phyloP scores from a whole-genome alignment of 805 yeast genomes.

The Wickerhamiella qilinensis region DNA sequence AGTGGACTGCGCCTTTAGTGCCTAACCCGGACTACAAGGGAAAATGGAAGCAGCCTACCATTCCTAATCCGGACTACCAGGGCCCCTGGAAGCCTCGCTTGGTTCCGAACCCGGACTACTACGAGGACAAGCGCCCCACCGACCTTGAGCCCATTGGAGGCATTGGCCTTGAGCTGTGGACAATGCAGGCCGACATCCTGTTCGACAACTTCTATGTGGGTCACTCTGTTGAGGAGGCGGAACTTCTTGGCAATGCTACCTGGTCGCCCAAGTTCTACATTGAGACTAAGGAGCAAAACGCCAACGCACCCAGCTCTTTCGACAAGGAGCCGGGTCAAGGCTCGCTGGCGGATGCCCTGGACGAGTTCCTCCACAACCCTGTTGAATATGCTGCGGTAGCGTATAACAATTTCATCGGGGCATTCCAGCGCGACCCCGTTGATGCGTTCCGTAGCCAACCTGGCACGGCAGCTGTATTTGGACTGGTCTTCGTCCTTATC shows the following conservation, averaged over 20 bases:
- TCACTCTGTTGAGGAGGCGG: slow-evolving; percentile 73
- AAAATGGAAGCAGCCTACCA: slow-evolving; percentile 54
- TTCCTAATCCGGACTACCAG: slow-evolving; percentile 58
- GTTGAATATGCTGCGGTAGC: slow-evolving; percentile 17
- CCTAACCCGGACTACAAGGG: slow-evolving; percentile 62
- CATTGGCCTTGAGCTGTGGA: slow-evolving; percentile 80
- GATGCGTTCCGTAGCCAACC: slow-evolving; percentile 23
- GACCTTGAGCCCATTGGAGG: slow-evolving; percentile 58
- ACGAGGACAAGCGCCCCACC: slow-evolving; percentile 40
- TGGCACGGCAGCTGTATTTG: slow-evolving; percentile 19
- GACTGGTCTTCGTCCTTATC: slow-evolving; percentile 13
- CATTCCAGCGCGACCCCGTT: slow-evolving; percentile 19
- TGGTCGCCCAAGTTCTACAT: slow-evolving; percentile 28
- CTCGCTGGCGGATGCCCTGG: slow-evolving; percentile 7
- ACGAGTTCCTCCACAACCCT: slow-evolving; percentile 22
- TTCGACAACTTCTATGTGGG: slow-evolving; percentile 81
- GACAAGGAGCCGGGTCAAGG: slow-evolving; percentile 4
- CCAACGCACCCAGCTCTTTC: slow-evolving; percentile 13
- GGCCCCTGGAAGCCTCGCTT: slow-evolving; percentile 63
- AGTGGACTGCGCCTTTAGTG: slow-evolving; percentile 54
- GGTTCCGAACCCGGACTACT: slow-evolving; percentile 56
- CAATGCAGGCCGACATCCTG: slow-evolving; percentile 57
- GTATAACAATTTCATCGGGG: slow-evolving; percentile 17
- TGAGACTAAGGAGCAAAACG: slow-evolving; percentile 16
- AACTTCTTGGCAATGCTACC: slow-evolving; percentile 62